Evolutionary conservation across 768 basidiomycete genomes (phyloP).

Genomic region (Boletus patriciae): DNA sequence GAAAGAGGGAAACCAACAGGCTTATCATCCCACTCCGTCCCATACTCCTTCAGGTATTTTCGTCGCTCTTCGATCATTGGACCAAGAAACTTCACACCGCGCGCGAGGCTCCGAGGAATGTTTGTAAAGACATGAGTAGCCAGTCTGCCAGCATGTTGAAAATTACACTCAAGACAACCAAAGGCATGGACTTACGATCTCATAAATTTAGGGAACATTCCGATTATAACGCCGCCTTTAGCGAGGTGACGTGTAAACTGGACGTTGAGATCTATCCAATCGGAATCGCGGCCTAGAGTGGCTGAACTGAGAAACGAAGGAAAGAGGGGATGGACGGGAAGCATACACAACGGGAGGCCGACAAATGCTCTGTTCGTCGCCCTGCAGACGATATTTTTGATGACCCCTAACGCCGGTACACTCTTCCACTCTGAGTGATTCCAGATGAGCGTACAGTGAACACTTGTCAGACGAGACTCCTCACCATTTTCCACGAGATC

Average conservation of each 20-base stretch:
- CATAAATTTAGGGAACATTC: not conserved
- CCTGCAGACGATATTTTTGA: too few species aligned
- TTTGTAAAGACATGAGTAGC: not conserved
- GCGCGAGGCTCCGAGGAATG: not conserved
- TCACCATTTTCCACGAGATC: too few species aligned
- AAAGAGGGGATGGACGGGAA: not conserved
- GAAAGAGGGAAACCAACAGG: too few species aligned
- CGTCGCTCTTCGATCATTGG: slow-evolving; percentile 35
- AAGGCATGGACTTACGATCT: not conserved
- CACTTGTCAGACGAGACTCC: too few species aligned
- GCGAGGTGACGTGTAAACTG: slow-evolving; percentile 35
- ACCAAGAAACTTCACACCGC: slow-evolving; percentile 18
- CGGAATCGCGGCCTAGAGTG: slow-evolving; percentile 39
- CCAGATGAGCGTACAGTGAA: too few species aligned
- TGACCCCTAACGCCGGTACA: too few species aligned
- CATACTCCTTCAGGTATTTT: slow-evolving; percentile 21
- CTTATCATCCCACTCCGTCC: slow-evolving; percentile 29
- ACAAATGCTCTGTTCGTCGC: too few species aligned
- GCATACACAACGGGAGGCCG: too few species aligned
- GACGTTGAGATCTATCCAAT: slow-evolving; percentile 35
- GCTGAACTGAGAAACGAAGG: not conserved
- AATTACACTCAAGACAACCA: not conserved
- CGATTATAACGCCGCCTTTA: not conserved
- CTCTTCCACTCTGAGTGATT: too few species aligned
- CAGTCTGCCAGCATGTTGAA: not conserved